Evolutionary conservation across 768 basidiomycete genomes (phyloP), one percentile per base, ranked within the genome.

Genomic region (Panus rudis): DNA sequence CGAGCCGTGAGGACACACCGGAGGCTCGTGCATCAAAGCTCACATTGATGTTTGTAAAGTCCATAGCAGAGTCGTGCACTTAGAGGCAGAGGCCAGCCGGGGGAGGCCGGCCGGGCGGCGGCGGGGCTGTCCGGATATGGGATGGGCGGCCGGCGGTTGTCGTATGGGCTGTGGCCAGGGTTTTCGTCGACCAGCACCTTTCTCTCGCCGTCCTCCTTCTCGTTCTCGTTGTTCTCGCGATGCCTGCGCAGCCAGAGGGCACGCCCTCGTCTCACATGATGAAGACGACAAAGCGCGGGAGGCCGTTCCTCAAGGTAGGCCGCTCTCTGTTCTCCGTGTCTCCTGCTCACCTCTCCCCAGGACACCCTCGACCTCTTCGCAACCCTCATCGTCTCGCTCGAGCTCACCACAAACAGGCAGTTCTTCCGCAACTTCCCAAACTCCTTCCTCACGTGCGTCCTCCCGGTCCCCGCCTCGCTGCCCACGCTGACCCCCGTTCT

Each of bases 281-380:
- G 92, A 93, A 94, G 79, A 94, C 89, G 12, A 94, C 92, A 61
- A 90, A 91, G 72, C 81, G 92, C 59, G 92, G 92, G 49, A 76
- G 92, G 54, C 92, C 92, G 12, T 96, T 82, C 64, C 77, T 93
- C 64, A 94, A 93, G 79, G 92, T 87, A 43, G 49, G 58, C 58
- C 32, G 24, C 32, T 37, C 47, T 55, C 52, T 44, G 16, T 20
- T 42, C 17, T 21, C 22, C 10, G 12, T 40, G 37, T 43, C 50
- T n/a, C 37, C 31, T 39, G 40, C 39, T 26, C 45, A 41, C 23
- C 12, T 27, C 20, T 12, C 37, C 19, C 21, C 50, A 99, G 96
- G 96, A 99, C 65, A 96, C 92, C 32, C 84, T 97, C 51, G 96
- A 99, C 68, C 81, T 99, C 27, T 98, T 96, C 57, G 92, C 96